phyloP scores from a whole-genome alignment of 345 rosid genomes.

The Dimocarpus longan region DNA sequence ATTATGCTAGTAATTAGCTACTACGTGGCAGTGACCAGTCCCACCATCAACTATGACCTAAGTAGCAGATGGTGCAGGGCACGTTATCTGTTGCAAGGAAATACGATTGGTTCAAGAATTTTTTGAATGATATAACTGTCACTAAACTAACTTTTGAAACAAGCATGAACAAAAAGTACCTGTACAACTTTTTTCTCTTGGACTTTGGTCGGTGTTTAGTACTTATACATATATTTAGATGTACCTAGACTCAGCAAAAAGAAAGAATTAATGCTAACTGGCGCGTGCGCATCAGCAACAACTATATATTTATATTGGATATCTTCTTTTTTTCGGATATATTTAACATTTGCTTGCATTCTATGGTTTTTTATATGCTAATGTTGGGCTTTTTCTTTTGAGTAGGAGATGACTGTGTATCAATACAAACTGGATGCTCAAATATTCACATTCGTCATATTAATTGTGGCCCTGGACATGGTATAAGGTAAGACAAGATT shows the following conservation, averaged over 20 bases:
- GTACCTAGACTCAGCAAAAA: conserved; percentile 1
- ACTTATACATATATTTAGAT: conserved; percentile 7
- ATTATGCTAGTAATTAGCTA: neutral
- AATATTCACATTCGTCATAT: conserved; percentile 73
- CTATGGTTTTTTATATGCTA: neutral
- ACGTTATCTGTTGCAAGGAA: conserved; percentile 27
- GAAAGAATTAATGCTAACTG: neutral
- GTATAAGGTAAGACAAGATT: conserved; percentile 56
- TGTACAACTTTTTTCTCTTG: conserved; percentile 18
- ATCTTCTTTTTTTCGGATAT: neutral
- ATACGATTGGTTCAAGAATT: conserved; percentile 22
- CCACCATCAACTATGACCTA: neutral
- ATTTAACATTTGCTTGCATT: neutral
- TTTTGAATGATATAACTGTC: conserved; percentile 43
- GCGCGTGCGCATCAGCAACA: conserved; percentile 8
- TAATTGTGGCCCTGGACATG: conserved; percentile 94
- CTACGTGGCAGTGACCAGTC: conserved; percentile 15
- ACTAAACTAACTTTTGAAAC: conserved; percentile 46
- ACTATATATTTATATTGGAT: neutral
- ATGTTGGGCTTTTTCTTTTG: neutral
- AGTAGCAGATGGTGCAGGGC: conserved; percentile 44
- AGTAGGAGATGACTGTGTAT: conserved; percentile 89
- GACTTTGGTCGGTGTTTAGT: neutral
- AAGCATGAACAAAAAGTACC: conserved; percentile 39
- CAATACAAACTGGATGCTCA: conserved; percentile 88